Evolutionary conservation across 2,329 filamentous ascomycete genomes (phyloP).

Genomic region (Simplicillium aogashimaense): DNA sequence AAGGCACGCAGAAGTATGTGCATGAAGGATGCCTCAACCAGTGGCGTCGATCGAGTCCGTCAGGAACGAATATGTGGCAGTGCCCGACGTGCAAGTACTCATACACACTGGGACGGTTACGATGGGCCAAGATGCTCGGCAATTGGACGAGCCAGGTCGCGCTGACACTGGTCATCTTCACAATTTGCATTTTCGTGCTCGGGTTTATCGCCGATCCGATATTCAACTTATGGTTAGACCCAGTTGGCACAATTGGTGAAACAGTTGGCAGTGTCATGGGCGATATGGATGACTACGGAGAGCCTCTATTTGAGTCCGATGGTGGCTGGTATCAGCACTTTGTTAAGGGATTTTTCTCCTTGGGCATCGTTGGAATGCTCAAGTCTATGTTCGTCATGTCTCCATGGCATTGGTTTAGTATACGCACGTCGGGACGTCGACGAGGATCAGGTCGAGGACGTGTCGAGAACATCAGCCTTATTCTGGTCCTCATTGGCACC

Average conservation of each 20-base stretch:
- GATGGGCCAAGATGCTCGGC: constrained; percentile 61
- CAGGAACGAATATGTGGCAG: constrained; percentile 66
- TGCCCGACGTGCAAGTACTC: constrained; percentile 82
- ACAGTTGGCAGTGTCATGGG: constrained; percentile 35
- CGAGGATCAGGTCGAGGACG: constrained; percentile 65
- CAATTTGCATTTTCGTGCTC: constrained; percentile 66
- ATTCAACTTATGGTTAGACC: constrained; percentile 79
- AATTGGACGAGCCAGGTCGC: constrained; percentile 56
- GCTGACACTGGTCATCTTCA: constrained; percentile 63
- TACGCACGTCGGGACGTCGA: constrained; percentile 51
- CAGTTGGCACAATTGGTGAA: constrained; percentile 50
- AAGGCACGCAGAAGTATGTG: constrained; percentile 85
- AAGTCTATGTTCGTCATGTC: constrained; percentile 69
- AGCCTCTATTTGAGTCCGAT: constrained; percentile 36
- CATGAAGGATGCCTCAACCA: constrained; percentile 81
- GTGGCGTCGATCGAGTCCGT: constrained; percentile 70
- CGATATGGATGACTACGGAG: constrained; percentile 23
- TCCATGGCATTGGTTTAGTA: constrained; percentile 68
- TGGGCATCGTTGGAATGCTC: constrained; percentile 76
- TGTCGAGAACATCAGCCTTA: constrained; percentile 67
- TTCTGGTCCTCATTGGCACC: constrained; percentile 71
- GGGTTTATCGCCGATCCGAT: constrained; percentile 92
- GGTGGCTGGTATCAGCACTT: constrained; percentile 76
- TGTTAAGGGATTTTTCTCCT: constrained; percentile 77
- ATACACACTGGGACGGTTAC: constrained; percentile 70